Conservation (phyloP, 768 basidiomycete species). For the Termitomyces sp. region DNA sequence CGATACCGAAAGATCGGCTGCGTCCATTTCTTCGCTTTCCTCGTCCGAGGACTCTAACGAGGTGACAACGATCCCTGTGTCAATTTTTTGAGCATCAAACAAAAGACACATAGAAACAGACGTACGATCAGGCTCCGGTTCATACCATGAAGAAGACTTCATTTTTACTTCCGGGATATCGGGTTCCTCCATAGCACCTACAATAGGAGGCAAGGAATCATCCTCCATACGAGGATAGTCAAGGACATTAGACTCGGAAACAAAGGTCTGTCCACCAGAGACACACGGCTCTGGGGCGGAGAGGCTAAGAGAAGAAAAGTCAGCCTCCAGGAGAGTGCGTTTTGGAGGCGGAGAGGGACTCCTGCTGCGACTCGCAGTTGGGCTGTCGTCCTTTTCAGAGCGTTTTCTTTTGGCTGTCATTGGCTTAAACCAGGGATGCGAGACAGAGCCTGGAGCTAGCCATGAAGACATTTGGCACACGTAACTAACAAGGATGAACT, state of each 20-base stretch:
- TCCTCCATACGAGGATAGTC: slow-evolving; percentile 9
- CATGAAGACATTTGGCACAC: slow-evolving; percentile 18
- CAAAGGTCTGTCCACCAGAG: slow-evolving; percentile 6
- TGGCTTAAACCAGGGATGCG: slow-evolving; percentile 40
- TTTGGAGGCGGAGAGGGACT: slow-evolving; percentile 29
- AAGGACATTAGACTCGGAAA: slow-evolving; percentile 9
- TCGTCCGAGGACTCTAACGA: slow-evolving; percentile 48
- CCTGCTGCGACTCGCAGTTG: slow-evolving; percentile 5
- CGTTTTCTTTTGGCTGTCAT: slow-evolving; percentile 36
- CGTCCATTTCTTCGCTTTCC: slow-evolving; percentile 22
- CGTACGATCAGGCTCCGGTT: slow-evolving; percentile 66
- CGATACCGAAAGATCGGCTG: slow-evolving; percentile 32
- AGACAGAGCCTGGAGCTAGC: slow-evolving; percentile 21
- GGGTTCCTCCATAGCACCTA: slow-evolving; percentile 29
- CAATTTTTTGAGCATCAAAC: slow-evolving; percentile 2
- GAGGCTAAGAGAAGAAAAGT: slow-evolving; percentile 48
- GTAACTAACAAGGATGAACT: background rate
- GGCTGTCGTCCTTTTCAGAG: slow-evolving; percentile 14
- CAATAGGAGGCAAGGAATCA: background rate
- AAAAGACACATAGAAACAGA: slow-evolving; percentile 10
- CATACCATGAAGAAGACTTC: slow-evolving; percentile 62
- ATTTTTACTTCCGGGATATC: slow-evolving; percentile 52
- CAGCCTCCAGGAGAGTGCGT: slow-evolving; percentile 48
- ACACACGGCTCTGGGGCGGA: slow-evolving; percentile 14
- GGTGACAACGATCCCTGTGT: slow-evolving; percentile 60